Percentiles rank a stretch among this genome's conserved stretches.
Conservation (phyloP, 345 rosid species). For the Eutrema yunnanense region DNA sequence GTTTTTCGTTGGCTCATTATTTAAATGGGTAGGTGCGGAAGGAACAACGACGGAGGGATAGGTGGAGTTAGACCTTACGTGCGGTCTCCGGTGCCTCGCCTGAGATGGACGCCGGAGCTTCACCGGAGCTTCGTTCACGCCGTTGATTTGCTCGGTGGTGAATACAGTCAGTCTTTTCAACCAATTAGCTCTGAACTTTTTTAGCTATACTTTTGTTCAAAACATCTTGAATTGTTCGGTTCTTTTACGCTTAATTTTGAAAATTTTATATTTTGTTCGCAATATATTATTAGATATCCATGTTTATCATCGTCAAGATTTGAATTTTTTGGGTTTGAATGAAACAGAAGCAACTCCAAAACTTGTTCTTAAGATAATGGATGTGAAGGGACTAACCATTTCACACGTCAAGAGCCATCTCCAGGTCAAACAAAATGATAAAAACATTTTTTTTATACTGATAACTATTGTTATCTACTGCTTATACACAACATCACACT, state of each 20-base stretch:
- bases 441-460: background rate
- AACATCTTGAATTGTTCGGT: background rate
- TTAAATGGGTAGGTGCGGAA: slow-evolving; percentile 64
- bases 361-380: slow-evolving; percentile 97
- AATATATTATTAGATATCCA: background rate
- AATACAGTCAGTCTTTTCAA: slow-evolving; percentile 50
- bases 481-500: background rate
- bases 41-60: slow-evolving; percentile 47
- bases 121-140: slow-evolving; percentile 88
- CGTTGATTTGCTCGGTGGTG: slow-evolving; percentile 87
- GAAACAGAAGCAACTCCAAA: slow-evolving; percentile 90
- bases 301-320: background rate
- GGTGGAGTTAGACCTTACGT: slow-evolving; percentile 71
- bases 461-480: background rate
- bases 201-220: background rate
- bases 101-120: slow-evolving; percentile 98
- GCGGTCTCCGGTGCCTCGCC: slow-evolving; percentile 87
- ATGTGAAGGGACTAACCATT: slow-evolving; percentile 95
- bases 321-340: slow-evolving; percentile 7
- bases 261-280: background rate
- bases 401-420: slow-evolving; percentile 99
- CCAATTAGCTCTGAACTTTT: background rate
- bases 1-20: background rate
- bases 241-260: slow-evolving; percentile 8
- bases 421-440: slow-evolving; percentile 46